These are phyloP conservation scores for Lichtheimia hyalospora DNA, from an alignment of 371 early-diverging fungal species.

Conservation along the genomic window DNA sequence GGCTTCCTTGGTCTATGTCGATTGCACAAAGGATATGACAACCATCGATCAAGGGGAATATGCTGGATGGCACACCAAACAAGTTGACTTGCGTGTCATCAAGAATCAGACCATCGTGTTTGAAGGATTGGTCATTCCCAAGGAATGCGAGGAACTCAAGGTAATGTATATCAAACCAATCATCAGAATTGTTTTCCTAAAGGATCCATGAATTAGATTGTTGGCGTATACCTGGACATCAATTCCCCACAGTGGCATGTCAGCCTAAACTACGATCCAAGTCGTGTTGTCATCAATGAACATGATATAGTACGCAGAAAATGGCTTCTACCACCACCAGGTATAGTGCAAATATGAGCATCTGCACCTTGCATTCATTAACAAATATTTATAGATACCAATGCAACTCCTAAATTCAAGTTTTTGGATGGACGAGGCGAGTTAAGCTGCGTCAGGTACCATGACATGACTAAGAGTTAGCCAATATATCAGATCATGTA, in stretches of 20 bases:
- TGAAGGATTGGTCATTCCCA: slow-evolving; percentile 63
- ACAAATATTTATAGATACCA: neutral
- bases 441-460: slow-evolving; percentile 48
- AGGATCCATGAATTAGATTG: slow-evolving; percentile 26
- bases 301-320: slow-evolving; percentile 40
- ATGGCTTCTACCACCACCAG: slow-evolving; percentile 21
- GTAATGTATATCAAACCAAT: slow-evolving; percentile 6
- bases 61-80: slow-evolving; percentile 24
- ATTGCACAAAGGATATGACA: slow-evolving; percentile 15
- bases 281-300: slow-evolving; percentile 25
- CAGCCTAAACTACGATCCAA: slow-evolving; percentile 45
- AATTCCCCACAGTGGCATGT: slow-evolving; percentile 41
- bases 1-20: slow-evolving; percentile 16
- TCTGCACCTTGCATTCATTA: neutral
- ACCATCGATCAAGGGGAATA: slow-evolving; percentile 27
- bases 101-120: slow-evolving; percentile 60
- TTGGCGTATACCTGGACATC: slow-evolving; percentile 44
- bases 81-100: slow-evolving; percentile 45
- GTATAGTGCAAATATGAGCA: slow-evolving; percentile 7
- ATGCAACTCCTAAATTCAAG: slow-evolving; percentile 25
- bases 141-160: slow-evolving; percentile 62
- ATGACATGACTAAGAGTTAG: neutral
- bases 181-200: neutral
- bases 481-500: too few relatives aligned
- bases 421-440: slow-evolving; percentile 59